These are phyloP conservation scores for Maudiozyma serrabonitensis DNA, from an alignment of 805 yeast genomes.

Conservation along the genomic window DNA sequence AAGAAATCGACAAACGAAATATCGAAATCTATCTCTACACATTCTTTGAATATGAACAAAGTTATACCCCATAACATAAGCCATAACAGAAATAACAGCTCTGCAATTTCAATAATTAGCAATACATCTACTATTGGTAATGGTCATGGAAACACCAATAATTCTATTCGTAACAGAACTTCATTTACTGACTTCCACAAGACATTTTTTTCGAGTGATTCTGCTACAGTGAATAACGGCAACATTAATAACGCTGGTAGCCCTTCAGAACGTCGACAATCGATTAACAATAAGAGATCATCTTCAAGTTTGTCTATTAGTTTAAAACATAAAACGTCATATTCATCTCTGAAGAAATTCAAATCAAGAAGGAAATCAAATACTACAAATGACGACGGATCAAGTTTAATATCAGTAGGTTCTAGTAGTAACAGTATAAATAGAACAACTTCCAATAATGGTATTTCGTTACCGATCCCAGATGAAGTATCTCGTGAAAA, in stretches of 20 bases:
- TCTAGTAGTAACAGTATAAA: constrained; percentile 4
- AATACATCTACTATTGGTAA: neutral
- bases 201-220: constrained; percentile 6
- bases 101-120: constrained; percentile 1
- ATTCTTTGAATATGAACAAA: neutral
- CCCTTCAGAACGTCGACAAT: neutral
- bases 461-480: constrained; percentile 53
- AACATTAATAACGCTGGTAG: neutral
- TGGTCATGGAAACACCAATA: neutral
- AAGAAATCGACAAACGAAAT: constrained; percentile 11
- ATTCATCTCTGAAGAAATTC: constrained; percentile 25
- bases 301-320: constrained; percentile 16
- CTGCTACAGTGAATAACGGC: neutral
- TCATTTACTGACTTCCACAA: constrained; percentile 21
- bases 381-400: constrained; percentile 7
- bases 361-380: constrained; percentile 23
- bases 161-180: constrained; percentile 10
- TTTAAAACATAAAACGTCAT: constrained; percentile 28
- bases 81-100: neutral
- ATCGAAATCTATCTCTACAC: constrained; percentile 1
- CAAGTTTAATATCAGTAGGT: constrained; percentile 5
- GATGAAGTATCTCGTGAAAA: constrained; percentile 47
- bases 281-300: constrained; percentile 15
- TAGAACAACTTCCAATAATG: constrained; percentile 21
- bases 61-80: neutral